Evolutionary conservation across 257 asterid species (phyloP).

Genomic region (Solanum ossicruentum): DNA sequence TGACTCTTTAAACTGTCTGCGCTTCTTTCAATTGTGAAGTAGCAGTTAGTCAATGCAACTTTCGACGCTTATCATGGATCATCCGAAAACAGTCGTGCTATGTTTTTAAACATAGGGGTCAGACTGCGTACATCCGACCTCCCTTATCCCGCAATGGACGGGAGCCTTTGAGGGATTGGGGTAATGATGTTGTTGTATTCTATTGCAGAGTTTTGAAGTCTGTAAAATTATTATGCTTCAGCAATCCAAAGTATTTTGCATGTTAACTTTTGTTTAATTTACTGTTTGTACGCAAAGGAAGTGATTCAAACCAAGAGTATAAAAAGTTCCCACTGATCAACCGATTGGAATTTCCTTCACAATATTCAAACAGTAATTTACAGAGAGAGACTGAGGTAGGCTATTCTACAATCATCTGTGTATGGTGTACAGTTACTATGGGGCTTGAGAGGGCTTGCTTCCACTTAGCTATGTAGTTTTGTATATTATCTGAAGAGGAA

Average conservation of each 20-base stretch:
- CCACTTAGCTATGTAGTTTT: neutral
- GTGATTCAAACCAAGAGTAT: slow-evolving; percentile 7
- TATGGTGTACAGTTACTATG: neutral
- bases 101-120: too few relatives aligned
- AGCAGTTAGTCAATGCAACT: too few relatives aligned
- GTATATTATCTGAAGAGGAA: neutral
- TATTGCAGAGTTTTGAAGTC: too few relatives aligned
- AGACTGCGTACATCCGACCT: too few relatives aligned
- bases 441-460: neutral
- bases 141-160: too few relatives aligned
- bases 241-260: neutral
- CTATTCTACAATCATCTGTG: neutral
- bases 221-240: neutral
- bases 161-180: too few relatives aligned
- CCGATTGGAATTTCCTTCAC: neutral
- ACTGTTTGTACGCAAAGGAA: slow-evolving; percentile 4
- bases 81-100: too few relatives aligned
- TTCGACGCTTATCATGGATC: too few relatives aligned
- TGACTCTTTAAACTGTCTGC: too few relatives aligned
- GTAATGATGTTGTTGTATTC: too few relatives aligned
- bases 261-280: neutral
- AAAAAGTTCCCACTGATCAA: neutral
- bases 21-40: too few relatives aligned
- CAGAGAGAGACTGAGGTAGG: neutral
- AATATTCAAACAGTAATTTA: neutral